Percentiles rank a stretch among this genome's conserved stretches.
Evolutionary conservation across 192 early-diverging fungal species (phyloP).

Genomic region (Lobosporangium transversale): DNA sequence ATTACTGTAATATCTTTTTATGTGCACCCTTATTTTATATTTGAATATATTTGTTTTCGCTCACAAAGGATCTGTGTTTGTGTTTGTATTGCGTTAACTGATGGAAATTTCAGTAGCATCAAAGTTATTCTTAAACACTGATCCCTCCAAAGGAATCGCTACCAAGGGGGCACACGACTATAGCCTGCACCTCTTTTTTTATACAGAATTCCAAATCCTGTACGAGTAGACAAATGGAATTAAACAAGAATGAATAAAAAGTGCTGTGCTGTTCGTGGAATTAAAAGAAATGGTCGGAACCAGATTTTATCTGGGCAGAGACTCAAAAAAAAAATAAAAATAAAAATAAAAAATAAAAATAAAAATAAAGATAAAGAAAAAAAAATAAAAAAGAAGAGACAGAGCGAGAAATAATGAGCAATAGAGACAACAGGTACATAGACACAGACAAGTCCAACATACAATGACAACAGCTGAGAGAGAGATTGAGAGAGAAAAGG

Average conservation of each 20-base stretch:
- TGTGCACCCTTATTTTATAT: too few species aligned
- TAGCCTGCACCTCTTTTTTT: constrained; percentile 5
- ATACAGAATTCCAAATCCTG: constrained; percentile 11
- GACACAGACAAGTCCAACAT: neutral
- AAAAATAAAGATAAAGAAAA: constrained; percentile 9
- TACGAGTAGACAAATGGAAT: constrained; percentile 3
- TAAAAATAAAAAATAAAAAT: neutral
- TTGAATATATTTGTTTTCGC: too few species aligned
- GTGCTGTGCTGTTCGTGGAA: constrained; percentile 12
- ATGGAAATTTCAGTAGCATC: too few species aligned
- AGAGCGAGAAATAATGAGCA: neutral
- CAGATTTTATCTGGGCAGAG: neutral
- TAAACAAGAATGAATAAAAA: constrained; percentile 9
- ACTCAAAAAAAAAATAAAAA: constrained; percentile 1
- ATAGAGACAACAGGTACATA: neutral
- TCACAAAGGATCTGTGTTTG: too few species aligned
- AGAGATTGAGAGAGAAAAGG: too few species aligned
- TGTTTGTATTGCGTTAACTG: too few species aligned
- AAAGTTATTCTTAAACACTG: too few species aligned
- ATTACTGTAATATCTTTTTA: too few species aligned
- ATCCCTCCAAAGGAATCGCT: too few species aligned
- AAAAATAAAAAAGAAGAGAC: neutral
- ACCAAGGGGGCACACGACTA: too few species aligned
- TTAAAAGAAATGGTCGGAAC: neutral
- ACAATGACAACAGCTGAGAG: too few species aligned